These are phyloP conservation scores for Termitomyces sp. DNA, from an alignment of 768 basidiomycete genomes.

Conservation along the genomic window DNA sequence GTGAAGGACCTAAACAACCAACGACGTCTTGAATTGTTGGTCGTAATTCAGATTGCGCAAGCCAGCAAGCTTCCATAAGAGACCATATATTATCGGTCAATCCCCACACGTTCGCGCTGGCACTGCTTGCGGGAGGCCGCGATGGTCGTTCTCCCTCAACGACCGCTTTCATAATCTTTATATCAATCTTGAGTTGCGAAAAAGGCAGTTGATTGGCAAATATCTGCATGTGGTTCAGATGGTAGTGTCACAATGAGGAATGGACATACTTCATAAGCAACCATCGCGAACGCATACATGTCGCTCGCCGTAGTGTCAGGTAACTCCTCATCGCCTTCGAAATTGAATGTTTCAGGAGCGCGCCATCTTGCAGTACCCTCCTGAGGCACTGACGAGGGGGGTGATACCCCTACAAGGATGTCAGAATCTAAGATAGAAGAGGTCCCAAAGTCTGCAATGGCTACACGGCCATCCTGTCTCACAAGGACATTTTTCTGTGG, in stretches of 20 bases:
- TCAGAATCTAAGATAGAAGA: neutral
- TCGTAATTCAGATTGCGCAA: neutral
- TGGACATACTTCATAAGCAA: constrained; percentile 1
- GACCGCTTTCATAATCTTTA: neutral
- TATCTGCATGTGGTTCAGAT: neutral
- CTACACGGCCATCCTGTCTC: neutral
- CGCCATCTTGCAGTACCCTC: constrained; percentile 4
- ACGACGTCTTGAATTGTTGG: neutral
- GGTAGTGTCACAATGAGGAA: neutral
- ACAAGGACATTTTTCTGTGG: neutral
- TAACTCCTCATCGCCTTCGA: neutral
- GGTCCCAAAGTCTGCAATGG: neutral
- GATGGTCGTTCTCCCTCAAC: neutral
- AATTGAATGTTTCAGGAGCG: constrained; percentile 4
- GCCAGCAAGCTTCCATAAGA: constrained; percentile 1
- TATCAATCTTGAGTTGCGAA: neutral
- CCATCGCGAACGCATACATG: constrained; percentile 2
- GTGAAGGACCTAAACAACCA: neutral
- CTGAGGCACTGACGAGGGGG: neutral
- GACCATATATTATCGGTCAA: neutral
- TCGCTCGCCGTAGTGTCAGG: neutral
- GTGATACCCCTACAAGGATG: neutral
- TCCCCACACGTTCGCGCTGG: neutral
- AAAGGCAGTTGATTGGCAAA: constrained; percentile 1
- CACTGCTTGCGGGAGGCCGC: neutral